phyloP scores from a whole-genome alignment of 805 yeast species.

The Kazachstania psychrophila region DNA sequence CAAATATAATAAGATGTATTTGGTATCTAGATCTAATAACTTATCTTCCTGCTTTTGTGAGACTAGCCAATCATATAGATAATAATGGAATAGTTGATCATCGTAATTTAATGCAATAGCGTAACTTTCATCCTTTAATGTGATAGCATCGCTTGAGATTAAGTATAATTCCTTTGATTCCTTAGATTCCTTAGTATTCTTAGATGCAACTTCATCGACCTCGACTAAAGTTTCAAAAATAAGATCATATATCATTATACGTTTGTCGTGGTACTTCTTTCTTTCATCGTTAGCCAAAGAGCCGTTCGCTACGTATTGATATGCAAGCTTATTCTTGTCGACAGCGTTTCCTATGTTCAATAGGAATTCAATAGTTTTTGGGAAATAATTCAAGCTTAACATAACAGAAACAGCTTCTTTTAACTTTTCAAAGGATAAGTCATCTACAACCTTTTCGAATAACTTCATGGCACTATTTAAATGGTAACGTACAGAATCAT shows the following conservation, averaged over 20 bases:
- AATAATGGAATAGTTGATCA: slow-evolving; percentile 85
- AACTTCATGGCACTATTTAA: slow-evolving; percentile 66
- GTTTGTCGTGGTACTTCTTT: slow-evolving; percentile 40
- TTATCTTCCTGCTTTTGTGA: slow-evolving; percentile 67
- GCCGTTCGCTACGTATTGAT: slow-evolving; percentile 47
- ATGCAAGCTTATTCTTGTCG: slow-evolving; percentile 52
- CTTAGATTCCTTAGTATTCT: too few relatives aligned
- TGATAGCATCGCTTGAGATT: slow-evolving; percentile 27
- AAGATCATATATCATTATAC: slow-evolving; percentile 55
- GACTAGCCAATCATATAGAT: slow-evolving; percentile 87
- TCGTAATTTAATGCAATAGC: slow-evolving; percentile 59
- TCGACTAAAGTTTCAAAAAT: slow-evolving; percentile 67
- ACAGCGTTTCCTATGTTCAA: slow-evolving; percentile 64
- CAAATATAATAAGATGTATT: slow-evolving; percentile 68
- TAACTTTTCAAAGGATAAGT: slow-evolving; percentile 67
- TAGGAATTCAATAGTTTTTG: slow-evolving; percentile 79
- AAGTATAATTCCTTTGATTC: slow-evolving; percentile 1
- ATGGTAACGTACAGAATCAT: slow-evolving; percentile 57
- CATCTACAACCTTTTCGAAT: slow-evolving; percentile 71
- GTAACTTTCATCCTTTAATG: slow-evolving; percentile 64
- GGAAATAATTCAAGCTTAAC: slow-evolving; percentile 65
- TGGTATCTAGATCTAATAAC: slow-evolving; percentile 70
- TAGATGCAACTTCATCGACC: slow-evolving; percentile 55
- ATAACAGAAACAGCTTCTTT: slow-evolving; percentile 73
- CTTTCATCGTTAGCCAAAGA: slow-evolving; percentile 43